phyloP scores from a whole-genome alignment of 805 yeast species.

The Scheffersomyces ergatensis region DNA sequence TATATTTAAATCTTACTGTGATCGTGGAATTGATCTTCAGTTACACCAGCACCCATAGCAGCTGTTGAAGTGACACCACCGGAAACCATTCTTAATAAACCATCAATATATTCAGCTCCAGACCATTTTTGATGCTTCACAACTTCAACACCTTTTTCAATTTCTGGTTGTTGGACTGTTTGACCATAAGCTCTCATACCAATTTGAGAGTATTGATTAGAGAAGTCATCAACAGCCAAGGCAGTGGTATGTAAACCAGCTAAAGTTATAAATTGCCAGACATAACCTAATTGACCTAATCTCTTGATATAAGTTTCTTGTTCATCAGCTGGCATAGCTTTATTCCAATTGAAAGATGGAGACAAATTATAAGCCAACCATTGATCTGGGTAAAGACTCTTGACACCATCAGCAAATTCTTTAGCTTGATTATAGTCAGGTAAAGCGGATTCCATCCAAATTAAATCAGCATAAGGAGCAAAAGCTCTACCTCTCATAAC shows the following conservation, averaged over 20 bases:
- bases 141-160: conserved; percentile 86
- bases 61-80: conserved; percentile 96
- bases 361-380: conserved; percentile 97
- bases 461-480: conserved; percentile 91
- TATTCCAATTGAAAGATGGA: conserved; percentile 97
- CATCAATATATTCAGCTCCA: conserved; percentile 95
- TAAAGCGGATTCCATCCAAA: conserved; percentile 97
- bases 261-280: conserved; percentile 96
- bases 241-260: conserved; percentile 98
- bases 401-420: conserved; percentile 92
- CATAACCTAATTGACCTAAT: conserved; percentile 84
- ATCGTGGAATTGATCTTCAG: conserved; percentile 88
- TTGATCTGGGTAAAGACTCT: conserved; percentile 76
- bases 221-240: conserved; percentile 80
- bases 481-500: conserved; percentile 94
- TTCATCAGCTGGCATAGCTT: conserved; percentile 83
- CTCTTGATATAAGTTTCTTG: conserved; percentile 89
- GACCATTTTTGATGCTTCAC: conserved; percentile 99
- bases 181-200: conserved; percentile 98
- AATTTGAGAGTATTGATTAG: conserved; percentile 69
- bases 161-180: conserved; percentile 81
- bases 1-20: conserved; percentile 10
- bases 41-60: conserved; percentile 98
- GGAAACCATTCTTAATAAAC: conserved; percentile 81
- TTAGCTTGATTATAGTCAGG: conserved; percentile 93